Base-by-base conservation (phyloP, 805 yeast species). In the Komagataella kurtzmanii region DNA sequence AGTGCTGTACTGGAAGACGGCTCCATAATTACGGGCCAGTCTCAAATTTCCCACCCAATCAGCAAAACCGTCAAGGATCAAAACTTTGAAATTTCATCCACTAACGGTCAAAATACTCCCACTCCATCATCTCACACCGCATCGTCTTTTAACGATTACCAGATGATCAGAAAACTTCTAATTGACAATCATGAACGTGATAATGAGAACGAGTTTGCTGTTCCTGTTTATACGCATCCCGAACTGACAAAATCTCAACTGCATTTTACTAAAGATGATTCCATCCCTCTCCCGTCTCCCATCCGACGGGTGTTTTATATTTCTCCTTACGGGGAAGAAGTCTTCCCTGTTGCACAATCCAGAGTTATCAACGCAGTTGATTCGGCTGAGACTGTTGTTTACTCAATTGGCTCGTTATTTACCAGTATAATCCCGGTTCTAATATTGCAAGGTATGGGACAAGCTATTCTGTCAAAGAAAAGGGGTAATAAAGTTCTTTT, bases 1-100 rank as follows among this genome's bases (percentile, higher is more conserved):
- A 81, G 91, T 49, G 97, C 96, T 0, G 57, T 76, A 24, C 69
- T 90, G 47, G 68, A 69, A 40, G 77, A 87, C 64, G 96, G 95
- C 2, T 70, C 75, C 3, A 71, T 84, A 2, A 82, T 90, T 43
- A 84, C 90, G 0, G 98, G 98, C 10, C 98, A 90, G 64, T 83
- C 91, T 3, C 96, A 89, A 61, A 90, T 90, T 8, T 88, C 96
- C 1, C 98, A 90, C 65, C 98, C 98, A 1, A 67, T 75, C 17
- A 65, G 36, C 57, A 30, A 23, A n/a, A n/a, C 46, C n/a, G 14
- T 44, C 45, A 46, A 40, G 43, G 23, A 50, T 58, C 1, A 58
- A 56, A 23, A 65, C 65, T 36, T 48, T 48, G 30, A 44, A 44
- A 18, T 48, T 44, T 24, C 53, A 24, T 24, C 49, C 24, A 14